These are phyloP conservation scores for Mycena kentingensis DNA, from an alignment of 768 basidiomycete genomes.

Conservation along the genomic window DNA sequence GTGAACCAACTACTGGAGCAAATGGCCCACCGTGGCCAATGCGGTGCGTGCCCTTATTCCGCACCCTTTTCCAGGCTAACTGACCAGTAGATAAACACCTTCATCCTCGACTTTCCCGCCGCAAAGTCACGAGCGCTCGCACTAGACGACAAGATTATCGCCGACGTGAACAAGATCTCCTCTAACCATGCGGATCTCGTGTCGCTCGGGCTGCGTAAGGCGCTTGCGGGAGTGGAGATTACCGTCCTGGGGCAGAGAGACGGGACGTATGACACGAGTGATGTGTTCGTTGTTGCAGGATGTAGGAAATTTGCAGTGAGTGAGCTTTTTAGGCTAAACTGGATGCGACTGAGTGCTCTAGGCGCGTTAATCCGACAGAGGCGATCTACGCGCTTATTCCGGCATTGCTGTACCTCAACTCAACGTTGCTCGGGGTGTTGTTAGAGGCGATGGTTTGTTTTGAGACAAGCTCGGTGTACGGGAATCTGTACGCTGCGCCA, in stretches of 20 bases:
- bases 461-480: conserved; percentile 32
- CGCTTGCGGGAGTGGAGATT: conserved; percentile 48
- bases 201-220: conserved; percentile 45
- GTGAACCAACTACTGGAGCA: conserved; percentile 40
- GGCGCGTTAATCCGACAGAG: conserved; percentile 47
- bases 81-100: conserved; percentile 39
- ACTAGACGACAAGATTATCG: conserved; percentile 41
- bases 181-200: conserved; percentile 44
- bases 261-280: conserved; percentile 38
- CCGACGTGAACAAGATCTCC: conserved; percentile 40
- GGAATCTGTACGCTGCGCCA: conserved; percentile 29
- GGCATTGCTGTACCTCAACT: conserved; percentile 45
- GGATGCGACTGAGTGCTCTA: background rate
- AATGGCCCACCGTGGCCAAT: conserved; percentile 30
- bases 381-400: conserved; percentile 47
- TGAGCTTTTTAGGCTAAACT: conserved; percentile 19
- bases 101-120: conserved; percentile 41
- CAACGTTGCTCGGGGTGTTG: conserved; percentile 41
- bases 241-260: conserved; percentile 36
- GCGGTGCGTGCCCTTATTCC: conserved; percentile 30
- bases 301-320: conserved; percentile 41
- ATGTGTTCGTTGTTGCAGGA: conserved; percentile 53
- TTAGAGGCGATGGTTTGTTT: conserved; percentile 54
- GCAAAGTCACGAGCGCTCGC: conserved; percentile 38
- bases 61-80: background rate